Conservation (phyloP, 352 stramenopile species). For the Phytopythium helicoides region DNA sequence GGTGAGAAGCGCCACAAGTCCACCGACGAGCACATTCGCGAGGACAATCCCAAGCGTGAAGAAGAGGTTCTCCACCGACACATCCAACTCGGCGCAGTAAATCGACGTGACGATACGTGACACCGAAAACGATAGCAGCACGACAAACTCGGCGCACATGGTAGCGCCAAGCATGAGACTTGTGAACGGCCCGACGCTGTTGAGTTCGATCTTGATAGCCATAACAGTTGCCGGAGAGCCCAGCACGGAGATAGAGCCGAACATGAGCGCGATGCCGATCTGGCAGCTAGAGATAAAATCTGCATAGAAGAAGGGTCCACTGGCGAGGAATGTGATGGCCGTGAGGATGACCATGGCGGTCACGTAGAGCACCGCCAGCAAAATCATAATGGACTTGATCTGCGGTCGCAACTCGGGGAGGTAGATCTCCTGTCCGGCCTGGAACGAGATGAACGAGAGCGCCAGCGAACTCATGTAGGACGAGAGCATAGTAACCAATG, state of each 20-base stretch:
- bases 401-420: conserved; percentile 57
- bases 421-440: conserved; percentile 73
- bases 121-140: conserved; percentile 68
- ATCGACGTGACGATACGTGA: conserved; percentile 59
- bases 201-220: conserved; percentile 78
- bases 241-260: conserved; percentile 68
- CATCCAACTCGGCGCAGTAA: conserved; percentile 52
- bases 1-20: conserved; percentile 37
- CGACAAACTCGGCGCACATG: conserved; percentile 71
- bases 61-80: conserved; percentile 48
- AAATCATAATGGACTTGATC: conserved; percentile 54
- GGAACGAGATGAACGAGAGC: conserved; percentile 78
- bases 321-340: conserved; percentile 28
- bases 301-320: conserved; percentile 61
- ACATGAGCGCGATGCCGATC: conserved; percentile 68
- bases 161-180: conserved; percentile 71
- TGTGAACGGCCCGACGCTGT: conserved; percentile 69
- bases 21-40: conserved; percentile 52
- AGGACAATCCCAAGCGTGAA: conserved; percentile 56
- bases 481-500: conserved; percentile 39
- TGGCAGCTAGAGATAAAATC: conserved; percentile 45
- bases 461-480: conserved; percentile 56
- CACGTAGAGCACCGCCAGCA: conserved; percentile 46
- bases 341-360: conserved; percentile 58
- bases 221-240: conserved; percentile 66